Conservation (phyloP, 169 alveolate genomes). For the Babesia gibsoni region DNA sequence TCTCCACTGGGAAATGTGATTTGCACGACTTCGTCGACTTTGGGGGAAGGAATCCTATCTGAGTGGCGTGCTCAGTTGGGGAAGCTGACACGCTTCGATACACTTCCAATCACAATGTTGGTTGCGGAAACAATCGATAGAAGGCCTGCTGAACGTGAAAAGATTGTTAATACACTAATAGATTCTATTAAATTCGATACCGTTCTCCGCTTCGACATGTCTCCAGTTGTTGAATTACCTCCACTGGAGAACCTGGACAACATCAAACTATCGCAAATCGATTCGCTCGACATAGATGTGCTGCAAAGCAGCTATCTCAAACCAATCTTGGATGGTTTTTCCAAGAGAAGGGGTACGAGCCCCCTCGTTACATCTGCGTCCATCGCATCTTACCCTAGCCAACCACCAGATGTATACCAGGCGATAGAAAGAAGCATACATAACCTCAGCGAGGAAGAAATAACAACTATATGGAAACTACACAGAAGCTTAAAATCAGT, state of each 20-base stretch:
- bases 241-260: slow-evolving; percentile 9
- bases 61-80: slow-evolving; percentile 44
- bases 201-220: slow-evolving; percentile 18
- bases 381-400: slow-evolving; percentile 25
- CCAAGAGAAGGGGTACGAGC: slow-evolving; percentile 13
- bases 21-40: not conserved
- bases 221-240: not conserved
- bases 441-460: not conserved
- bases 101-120: slow-evolving; percentile 38
- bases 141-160: not conserved
- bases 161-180: not conserved
- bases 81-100: slow-evolving; percentile 35
- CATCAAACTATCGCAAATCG: not conserved
- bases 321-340: slow-evolving; percentile 23
- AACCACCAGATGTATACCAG: slow-evolving; percentile 13
- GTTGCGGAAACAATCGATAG: slow-evolving; percentile 40
- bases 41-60: slow-evolving; percentile 15
- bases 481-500: slow-evolving; percentile 45
- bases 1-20: slow-evolving; percentile 56
- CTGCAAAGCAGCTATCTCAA: slow-evolving; percentile 25
- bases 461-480: not conserved
- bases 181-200: slow-evolving; percentile 40
- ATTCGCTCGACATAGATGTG: slow-evolving; percentile 33
- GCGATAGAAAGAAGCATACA: not conserved
- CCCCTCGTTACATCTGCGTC: not conserved